Percentiles rank a stretch among this genome's conserved stretches.
Evolutionary conservation across 2,329 filamentous ascomycete genomes (phyloP).

Genomic region (Aspergillus sp.): DNA sequence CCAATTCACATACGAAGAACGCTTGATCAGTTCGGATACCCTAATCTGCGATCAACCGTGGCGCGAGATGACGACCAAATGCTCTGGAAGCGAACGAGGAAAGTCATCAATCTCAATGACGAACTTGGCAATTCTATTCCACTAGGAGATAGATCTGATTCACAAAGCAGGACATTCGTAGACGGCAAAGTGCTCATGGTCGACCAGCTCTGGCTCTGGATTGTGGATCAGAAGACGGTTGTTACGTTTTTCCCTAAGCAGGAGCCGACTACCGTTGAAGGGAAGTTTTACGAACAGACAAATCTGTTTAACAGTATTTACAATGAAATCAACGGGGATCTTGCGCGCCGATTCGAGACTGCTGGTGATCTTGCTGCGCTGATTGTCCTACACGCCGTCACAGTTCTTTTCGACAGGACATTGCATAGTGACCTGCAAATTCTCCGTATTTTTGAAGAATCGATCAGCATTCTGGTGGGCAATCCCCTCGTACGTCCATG

Average conservation of each 20-base stretch:
- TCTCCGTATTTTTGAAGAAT: slow-evolving; percentile 66
- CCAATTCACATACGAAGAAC: slow-evolving; percentile 63
- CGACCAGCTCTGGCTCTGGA: slow-evolving; percentile 63
- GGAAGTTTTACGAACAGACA: slow-evolving; percentile 46
- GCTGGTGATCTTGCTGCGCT: slow-evolving; percentile 63
- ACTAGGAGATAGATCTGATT: slow-evolving; percentile 15
- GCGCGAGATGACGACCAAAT: slow-evolving; percentile 66
- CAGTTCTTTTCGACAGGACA: slow-evolving; percentile 59
- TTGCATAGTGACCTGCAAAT: slow-evolving; percentile 63
- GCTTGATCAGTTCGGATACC: slow-evolving; percentile 64
- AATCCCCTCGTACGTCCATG: rapidly evolving
- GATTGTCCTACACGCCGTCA: slow-evolving; percentile 62
- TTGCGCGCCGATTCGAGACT: slow-evolving; percentile 62
- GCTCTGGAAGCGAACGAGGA: slow-evolving; percentile 63
- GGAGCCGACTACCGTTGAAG: slow-evolving; percentile 35
- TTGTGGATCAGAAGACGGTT: slow-evolving; percentile 37
- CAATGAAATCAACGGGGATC: slow-evolving; percentile 65
- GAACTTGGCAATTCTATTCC: slow-evolving; percentile 47
- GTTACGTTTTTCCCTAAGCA: slow-evolving; percentile 36
- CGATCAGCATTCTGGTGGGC: slow-evolving; percentile 61
- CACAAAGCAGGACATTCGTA: slow-evolving; percentile 21
- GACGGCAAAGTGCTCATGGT: slow-evolving; percentile 61
- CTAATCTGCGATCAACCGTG: slow-evolving; percentile 59
- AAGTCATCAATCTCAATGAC: slow-evolving; percentile 42
- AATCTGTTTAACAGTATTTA: slow-evolving; percentile 65